A percentile compares a stretch with the other conserved stretches of the same genome.
These are phyloP conservation scores for Lentinula edodes DNA, from an alignment of 768 basidiomycete genomes.

Conservation along the genomic window DNA sequence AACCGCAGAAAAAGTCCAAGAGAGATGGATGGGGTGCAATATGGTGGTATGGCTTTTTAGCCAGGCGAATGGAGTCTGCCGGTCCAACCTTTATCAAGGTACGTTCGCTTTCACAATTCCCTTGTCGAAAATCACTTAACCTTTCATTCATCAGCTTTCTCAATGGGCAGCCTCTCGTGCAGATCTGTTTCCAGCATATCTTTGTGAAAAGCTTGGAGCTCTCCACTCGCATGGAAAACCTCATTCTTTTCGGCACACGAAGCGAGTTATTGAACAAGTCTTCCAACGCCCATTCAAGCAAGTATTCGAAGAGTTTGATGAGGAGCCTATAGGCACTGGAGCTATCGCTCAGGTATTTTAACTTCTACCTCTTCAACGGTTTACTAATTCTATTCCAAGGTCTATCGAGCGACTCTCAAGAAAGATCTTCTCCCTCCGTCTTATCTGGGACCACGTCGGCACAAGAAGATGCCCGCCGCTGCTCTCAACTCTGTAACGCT, in stretches of 20 bases:
- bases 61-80: slow-evolving; percentile 85
- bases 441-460: slow-evolving; percentile 72
- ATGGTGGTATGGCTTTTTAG: slow-evolving; percentile 90
- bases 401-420: slow-evolving; percentile 84
- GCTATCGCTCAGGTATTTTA: slow-evolving; percentile 85
- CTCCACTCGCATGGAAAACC: slow-evolving; percentile 86
- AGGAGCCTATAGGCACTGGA: slow-evolving; percentile 89
- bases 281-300: slow-evolving; percentile 82
- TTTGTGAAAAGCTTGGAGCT: slow-evolving; percentile 80
- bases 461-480: slow-evolving; percentile 40
- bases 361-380: not conserved
- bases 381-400: slow-evolving; percentile 33
- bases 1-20: slow-evolving; percentile 43
- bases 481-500: slow-evolving; percentile 48
- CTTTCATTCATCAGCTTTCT: slow-evolving; percentile 54
- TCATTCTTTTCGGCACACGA: slow-evolving; percentile 79
- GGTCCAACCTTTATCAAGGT: slow-evolving; percentile 98
- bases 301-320: slow-evolving; percentile 88
- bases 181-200: slow-evolving; percentile 83
- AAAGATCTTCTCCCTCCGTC: slow-evolving; percentile 80
- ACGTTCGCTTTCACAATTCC: slow-evolving; percentile 10
- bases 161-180: slow-evolving; percentile 98
- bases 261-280: slow-evolving; percentile 71
- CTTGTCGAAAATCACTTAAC: slow-evolving; percentile 10
- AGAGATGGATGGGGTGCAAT: slow-evolving; percentile 90